Evolutionary conservation across 768 basidiomycete genomes (phyloP), one percentile per base, ranked within the genome.

Genomic region (Lactarius sp.): DNA sequence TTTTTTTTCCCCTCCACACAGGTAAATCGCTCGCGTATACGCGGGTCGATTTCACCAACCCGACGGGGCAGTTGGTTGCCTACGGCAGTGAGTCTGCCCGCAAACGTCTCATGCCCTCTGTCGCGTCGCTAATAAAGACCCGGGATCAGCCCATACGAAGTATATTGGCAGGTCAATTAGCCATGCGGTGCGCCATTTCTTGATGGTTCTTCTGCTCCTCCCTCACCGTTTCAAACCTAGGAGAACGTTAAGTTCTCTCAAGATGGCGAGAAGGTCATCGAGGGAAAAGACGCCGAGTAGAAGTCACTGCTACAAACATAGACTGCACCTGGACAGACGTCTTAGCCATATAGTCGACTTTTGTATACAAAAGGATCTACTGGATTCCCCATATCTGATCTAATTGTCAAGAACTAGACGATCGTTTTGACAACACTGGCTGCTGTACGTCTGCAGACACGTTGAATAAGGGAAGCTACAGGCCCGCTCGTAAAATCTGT

Each of bases 1-100:
- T n/a, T 54, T 54, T 54, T 54, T 13, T 49, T 4, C 14, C 16
- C 33, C 9, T 33, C 16, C 49, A 50, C 9, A 13, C 69, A 92
- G 90, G 91, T 22, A 89, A 83, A 71, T 87, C 82, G 34, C 76
- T 94, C 56, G 92, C 92, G 4, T 93, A 87, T 72, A 92, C 92
- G 12, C 81, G 90, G 1, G 80, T 90, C 7, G 90, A 94, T 63
- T 92, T 94, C 70, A 87, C 78, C 8, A 78, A 80, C 64, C 79
- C 81, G 13, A 75, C 75, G 5, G 90, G 90, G 0, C 81, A 87
- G 47, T 73, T 92, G 18, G 86, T 92, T 4, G 91, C 91, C 9
- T 92, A 91, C 70, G 91, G 91, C 67, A 83, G 91, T 92, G 70
- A 70, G 87, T 66, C 12, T 8, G 22, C 22, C 14, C 6, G 20